A percentile compares a stretch with the other conserved stretches of the same genome.
Conservation (phyloP, 768 basidiomycete species). For the Suillus bovinus region DNA sequence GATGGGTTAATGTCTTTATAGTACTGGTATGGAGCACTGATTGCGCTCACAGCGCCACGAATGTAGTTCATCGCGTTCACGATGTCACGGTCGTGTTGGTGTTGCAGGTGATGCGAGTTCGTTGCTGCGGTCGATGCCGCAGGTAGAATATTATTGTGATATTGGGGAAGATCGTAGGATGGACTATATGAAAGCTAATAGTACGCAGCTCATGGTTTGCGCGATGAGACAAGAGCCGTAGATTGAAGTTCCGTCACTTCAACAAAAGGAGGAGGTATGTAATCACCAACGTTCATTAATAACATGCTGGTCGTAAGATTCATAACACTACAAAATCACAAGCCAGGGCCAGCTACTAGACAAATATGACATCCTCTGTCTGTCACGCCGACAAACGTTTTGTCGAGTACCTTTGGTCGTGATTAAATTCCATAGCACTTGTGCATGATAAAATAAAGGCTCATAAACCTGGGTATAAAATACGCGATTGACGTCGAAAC, state of each 20-base stretch:
- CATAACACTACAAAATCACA: background rate
- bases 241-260: conserved; percentile 1
- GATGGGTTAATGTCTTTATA: conserved; percentile 95
- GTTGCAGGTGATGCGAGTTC: background rate
- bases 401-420: background rate
- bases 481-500: background rate
- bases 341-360: background rate
- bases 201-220: conserved; percentile 4
- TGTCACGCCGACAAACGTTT: conserved; percentile 4
- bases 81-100: background rate
- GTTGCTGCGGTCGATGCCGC: background rate
- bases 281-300: background rate
- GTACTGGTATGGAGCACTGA: conserved; percentile 86
- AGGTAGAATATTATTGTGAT: background rate
- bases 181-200: conserved; percentile 2
- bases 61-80: conserved; percentile 75
- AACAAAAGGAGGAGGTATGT: background rate
- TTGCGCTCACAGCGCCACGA: conserved; percentile 81
- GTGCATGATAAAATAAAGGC: background rate
- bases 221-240: background rate
- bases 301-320: background rate
- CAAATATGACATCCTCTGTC: background rate
- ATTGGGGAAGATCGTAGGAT: background rate
- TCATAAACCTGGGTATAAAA: background rate
- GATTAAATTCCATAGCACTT: background rate